phyloP scores from a whole-genome alignment of 2,329 filamentous ascomycete species.

The Fusarium sp. region DNA sequence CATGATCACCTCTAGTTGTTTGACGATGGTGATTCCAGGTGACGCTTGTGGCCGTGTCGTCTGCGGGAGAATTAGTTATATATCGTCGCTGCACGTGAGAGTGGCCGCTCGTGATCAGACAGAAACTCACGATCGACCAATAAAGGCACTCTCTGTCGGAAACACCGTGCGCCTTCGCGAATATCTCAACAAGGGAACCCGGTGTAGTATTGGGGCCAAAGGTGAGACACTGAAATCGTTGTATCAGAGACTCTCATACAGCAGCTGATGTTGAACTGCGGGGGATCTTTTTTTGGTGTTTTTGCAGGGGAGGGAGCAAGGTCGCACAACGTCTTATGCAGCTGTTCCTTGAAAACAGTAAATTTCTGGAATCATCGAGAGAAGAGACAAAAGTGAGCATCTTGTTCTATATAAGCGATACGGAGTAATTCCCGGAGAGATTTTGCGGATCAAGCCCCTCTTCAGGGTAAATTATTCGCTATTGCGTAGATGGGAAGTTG shows the following conservation, averaged over 20 bases:
- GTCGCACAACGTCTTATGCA: slow-evolving; percentile 5
- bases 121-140: slow-evolving; percentile 22
- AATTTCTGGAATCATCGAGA: background rate
- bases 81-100: slow-evolving; percentile 19
- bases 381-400: slow-evolving; percentile 13
- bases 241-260: slow-evolving; percentile 3
- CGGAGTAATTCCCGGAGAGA: slow-evolving; percentile 46
- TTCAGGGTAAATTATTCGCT: slow-evolving; percentile 34
- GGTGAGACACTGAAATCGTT: background rate
- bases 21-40: background rate
- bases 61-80: slow-evolving; percentile 9
- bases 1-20: slow-evolving; percentile 32
- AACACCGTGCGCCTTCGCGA: background rate
- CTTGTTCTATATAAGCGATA: slow-evolving; percentile 28
- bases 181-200: background rate
- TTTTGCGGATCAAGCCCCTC: slow-evolving; percentile 32
- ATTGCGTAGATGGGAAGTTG: background rate
- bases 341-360: slow-evolving; percentile 1
- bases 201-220: background rate
- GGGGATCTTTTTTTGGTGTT: slow-evolving; percentile 10
- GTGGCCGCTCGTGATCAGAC: slow-evolving; percentile 11
- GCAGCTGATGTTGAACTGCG: slow-evolving; percentile 8
- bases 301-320: slow-evolving; percentile 7
- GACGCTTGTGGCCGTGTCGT: background rate
- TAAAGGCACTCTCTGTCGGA: background rate